phyloP scores from a whole-genome alignment of 2,329 filamentous ascomycete species.

The Nemania bipapillata region DNA sequence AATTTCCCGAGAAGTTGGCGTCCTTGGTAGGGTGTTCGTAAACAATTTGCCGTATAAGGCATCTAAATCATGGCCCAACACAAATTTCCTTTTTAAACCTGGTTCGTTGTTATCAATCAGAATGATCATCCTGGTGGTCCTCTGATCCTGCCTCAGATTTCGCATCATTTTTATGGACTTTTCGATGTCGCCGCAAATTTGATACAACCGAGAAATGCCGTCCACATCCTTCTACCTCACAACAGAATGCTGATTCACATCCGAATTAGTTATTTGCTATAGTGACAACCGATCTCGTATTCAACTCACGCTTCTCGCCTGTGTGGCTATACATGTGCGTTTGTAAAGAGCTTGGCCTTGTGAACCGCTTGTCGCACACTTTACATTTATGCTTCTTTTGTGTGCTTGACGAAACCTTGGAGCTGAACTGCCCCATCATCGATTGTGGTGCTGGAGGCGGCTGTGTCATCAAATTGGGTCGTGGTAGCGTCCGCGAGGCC shows the following conservation, averaged over 20 bases:
- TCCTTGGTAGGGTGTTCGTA: conserved; percentile 22
- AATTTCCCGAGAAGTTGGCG: conserved; percentile 39
- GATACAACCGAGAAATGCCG: conserved; percentile 97
- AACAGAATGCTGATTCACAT: conserved; percentile 78
- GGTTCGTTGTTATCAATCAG: conserved; percentile 57
- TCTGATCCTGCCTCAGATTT: conserved; percentile 72
- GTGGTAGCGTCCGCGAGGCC: conserved; percentile 82
- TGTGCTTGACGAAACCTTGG: conserved; percentile 92
- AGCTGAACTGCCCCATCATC: conserved; percentile 99
- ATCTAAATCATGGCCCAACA: conserved; percentile 16
- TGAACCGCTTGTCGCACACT: conserved; percentile 97
- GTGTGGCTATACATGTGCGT: conserved; percentile 99
- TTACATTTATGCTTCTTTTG: conserved; percentile 99
- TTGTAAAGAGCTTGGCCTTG: conserved; percentile 89
- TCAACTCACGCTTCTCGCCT: conserved; percentile 90
- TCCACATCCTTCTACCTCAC: conserved; percentile 93
- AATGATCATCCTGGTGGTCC: conserved; percentile 70
- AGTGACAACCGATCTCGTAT: not conserved
- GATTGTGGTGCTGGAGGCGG: conserved; percentile 87
- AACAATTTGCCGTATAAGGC: conserved; percentile 13
- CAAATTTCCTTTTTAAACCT: conserved; percentile 27
- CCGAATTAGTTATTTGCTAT: conserved; percentile 27
- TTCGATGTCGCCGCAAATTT: conserved; percentile 91
- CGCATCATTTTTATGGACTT: conserved; percentile 87
- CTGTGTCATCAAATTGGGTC: conserved; percentile 73